Conservation (phyloP, 202 grass and related monocot genomes). For the Brachypodium distachyon region DNA sequence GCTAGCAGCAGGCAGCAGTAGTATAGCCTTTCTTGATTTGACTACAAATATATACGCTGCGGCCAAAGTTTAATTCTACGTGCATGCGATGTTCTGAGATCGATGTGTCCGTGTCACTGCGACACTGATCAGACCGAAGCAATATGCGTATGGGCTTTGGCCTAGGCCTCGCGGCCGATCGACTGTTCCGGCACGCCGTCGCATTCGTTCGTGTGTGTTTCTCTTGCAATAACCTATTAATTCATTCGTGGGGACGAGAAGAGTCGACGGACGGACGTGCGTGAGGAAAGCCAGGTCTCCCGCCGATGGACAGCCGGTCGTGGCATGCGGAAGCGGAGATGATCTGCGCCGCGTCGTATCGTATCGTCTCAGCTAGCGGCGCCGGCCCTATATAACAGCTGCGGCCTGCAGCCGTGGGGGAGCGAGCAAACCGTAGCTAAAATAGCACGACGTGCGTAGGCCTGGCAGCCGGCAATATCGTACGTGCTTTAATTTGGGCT, state of each 20-base stretch:
- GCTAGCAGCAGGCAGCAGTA: too few relatives aligned
- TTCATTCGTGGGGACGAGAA: background rate
- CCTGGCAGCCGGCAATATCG: slow-evolving; percentile 7
- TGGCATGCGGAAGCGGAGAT: background rate
- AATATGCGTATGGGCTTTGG: background rate
- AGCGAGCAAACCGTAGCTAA: slow-evolving; percentile 21
- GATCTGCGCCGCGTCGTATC: background rate
- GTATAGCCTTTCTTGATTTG: background rate
- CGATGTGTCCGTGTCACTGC: background rate
- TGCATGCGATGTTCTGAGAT: background rate
- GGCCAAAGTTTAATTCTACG: background rate
- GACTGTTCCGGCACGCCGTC: background rate
- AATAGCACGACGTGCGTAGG: slow-evolving; percentile 34
- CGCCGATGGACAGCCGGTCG: background rate
- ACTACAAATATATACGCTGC: background rate
- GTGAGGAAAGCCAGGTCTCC: slow-evolving; percentile 29
- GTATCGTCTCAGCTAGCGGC: slow-evolving; percentile 1
- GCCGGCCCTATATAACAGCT: slow-evolving; percentile 36
- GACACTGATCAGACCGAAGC: background rate
- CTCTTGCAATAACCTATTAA: too few relatives aligned
- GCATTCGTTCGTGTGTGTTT: background rate
- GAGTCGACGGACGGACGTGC: background rate
- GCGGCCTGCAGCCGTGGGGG: slow-evolving; percentile 24
- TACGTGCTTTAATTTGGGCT: too few relatives aligned
- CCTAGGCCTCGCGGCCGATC: background rate